Conservation (phyloP, 2,329 filamentous ascomycete genomes). For the Canariomyces notabilis region DNA sequence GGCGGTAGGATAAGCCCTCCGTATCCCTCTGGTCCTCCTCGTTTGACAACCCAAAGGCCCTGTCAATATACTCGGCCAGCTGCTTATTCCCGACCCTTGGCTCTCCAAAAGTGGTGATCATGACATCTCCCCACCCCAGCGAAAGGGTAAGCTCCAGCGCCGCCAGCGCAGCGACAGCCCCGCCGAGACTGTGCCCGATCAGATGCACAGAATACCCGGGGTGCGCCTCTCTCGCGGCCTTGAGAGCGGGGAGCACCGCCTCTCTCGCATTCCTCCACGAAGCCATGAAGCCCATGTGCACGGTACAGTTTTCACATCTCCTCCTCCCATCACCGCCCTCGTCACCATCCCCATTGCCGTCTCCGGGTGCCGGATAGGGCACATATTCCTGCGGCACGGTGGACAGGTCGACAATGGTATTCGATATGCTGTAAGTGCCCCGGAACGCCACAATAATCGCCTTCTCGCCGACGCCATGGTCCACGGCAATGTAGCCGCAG, state of each 20-base stretch:
- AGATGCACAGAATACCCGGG: conserved; percentile 71
- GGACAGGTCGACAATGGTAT: conserved; percentile 85
- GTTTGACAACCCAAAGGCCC: conserved; percentile 42
- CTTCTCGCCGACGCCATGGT: conserved; percentile 39
- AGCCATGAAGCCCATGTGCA: conserved; percentile 82
- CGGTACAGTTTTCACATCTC: conserved; percentile 79
- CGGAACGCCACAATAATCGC: conserved; percentile 82
- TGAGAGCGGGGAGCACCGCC: conserved; percentile 63
- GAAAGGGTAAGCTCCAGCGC: conserved; percentile 70
- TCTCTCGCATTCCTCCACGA: conserved; percentile 75
- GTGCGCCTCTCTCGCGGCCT: conserved; percentile 53
- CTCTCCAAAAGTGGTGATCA: conserved; percentile 89
- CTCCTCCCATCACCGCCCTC: conserved; percentile 34
- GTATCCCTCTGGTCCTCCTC: conserved; percentile 25
- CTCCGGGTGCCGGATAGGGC: conserved; percentile 62
- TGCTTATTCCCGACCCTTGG: conserved; percentile 60
- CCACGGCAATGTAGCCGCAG: conserved; percentile 90
- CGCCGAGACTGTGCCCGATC: conserved; percentile 87
- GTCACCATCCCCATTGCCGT: conserved; percentile 34
- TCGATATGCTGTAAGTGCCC: conserved; percentile 89
- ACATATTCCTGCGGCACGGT: conserved; percentile 86
- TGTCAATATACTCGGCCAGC: conserved; percentile 52
- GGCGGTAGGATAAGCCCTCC: conserved; percentile 52
- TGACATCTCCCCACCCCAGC: conserved; percentile 67
- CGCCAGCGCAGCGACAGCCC: conserved; percentile 84